Evolutionary conservation across 2,329 filamentous ascomycete genomes (phyloP).

Genomic region (Diaporthe citriasiana): DNA sequence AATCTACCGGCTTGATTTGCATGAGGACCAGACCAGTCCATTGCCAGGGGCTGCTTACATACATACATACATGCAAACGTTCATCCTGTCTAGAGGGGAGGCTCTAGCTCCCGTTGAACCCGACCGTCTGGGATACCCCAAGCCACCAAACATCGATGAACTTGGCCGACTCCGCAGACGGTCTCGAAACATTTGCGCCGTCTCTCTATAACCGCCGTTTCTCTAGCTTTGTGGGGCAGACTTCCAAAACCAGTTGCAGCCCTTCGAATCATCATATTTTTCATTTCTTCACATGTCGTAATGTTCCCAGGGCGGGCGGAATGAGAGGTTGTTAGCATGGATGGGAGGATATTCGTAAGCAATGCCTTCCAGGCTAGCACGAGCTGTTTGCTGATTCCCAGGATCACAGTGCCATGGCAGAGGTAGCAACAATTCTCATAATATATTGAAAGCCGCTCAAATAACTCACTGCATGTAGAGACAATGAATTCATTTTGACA

Average conservation of each 20-base stretch:
- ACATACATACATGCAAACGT: not conserved
- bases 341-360: constrained; percentile 13
- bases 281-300: not conserved
- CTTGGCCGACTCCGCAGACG: not conserved
- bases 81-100: not conserved
- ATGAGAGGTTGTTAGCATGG: not conserved
- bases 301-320: not conserved
- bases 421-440: not conserved
- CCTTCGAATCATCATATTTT: not conserved
- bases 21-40: not conserved
- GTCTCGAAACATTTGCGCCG: too few relatives aligned
- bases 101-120: too few relatives aligned
- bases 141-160: not conserved
- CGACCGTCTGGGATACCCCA: too few relatives aligned
- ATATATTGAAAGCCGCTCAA: not conserved
- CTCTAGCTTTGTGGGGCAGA: not conserved
- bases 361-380: not conserved
- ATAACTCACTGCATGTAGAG: not conserved
- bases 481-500: not conserved
- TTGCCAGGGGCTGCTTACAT: not conserved
- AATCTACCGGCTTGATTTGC: constrained; percentile 23
- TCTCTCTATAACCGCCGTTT: too few relatives aligned
- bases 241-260: not conserved
- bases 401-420: constrained; percentile 1
- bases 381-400: not conserved